Evolutionary conservation across 305 asterid species (phyloP).

Genomic region (Fraxinus angustifolia): DNA sequence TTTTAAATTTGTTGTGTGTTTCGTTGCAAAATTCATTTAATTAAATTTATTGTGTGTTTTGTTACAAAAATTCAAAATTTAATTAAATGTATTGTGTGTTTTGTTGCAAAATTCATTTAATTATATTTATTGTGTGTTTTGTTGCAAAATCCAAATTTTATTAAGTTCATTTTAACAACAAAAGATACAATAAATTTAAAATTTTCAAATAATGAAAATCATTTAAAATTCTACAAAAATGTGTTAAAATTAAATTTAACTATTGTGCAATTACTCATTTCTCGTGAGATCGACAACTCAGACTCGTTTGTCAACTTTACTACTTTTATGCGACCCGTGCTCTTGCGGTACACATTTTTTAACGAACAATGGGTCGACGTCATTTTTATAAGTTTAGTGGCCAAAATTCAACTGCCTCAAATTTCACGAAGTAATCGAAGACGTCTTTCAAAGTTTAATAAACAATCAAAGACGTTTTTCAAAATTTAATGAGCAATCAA

Average conservation of each 20-base stretch:
- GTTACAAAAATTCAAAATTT: not conserved
- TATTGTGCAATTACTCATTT: not conserved
- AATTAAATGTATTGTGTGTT: not conserved
- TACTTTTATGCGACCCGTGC: not conserved
- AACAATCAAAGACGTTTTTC: not conserved
- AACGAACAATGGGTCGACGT: not conserved
- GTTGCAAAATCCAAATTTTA: not conserved
- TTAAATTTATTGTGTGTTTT: no score
- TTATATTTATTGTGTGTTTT: not conserved
- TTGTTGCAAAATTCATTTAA: not conserved
- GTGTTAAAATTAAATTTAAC: not conserved
- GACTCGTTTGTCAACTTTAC: not conserved
- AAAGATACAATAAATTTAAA: not conserved
- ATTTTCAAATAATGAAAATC: not conserved
- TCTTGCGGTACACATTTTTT: not conserved
- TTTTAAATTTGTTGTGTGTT: no score
- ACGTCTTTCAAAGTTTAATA: not conserved
- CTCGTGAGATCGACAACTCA: not conserved
- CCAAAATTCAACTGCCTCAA: not conserved
- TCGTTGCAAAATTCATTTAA: no score
- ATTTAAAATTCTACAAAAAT: no score
- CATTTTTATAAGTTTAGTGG: not conserved
- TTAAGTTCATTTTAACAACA: not conserved
- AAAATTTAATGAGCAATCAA: not conserved
- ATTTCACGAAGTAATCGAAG: not conserved